phyloP scores from a whole-genome alignment of 495 filamentous ascomycete species.

The Usnea hakonensis region DNA sequence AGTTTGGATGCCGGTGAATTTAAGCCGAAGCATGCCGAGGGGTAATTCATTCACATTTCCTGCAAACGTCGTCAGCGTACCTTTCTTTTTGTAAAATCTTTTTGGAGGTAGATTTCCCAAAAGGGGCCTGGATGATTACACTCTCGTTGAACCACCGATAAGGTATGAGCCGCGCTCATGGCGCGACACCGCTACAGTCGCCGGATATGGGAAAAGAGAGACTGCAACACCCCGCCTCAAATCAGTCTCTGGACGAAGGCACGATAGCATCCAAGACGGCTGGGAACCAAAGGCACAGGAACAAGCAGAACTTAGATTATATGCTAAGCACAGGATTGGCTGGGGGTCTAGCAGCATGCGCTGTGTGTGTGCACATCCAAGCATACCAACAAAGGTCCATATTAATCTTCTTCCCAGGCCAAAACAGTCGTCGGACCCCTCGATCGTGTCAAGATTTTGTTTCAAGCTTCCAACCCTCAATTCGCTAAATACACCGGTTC shows the following conservation, averaged over 20 bases:
- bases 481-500: slow-evolving; percentile 86
- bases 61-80: neutral
- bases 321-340: slow-evolving; percentile 71
- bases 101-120: neutral
- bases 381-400: neutral
- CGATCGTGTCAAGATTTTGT: slow-evolving; percentile 97
- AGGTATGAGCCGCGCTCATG: slow-evolving; percentile 21
- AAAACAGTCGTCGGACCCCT: slow-evolving; percentile 95
- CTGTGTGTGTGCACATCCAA: slow-evolving; percentile 55
- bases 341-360: slow-evolving; percentile 81
- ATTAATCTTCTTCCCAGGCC: slow-evolving; percentile 48
- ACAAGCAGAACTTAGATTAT: slow-evolving; percentile 77
- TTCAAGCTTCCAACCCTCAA: slow-evolving; percentile 89
- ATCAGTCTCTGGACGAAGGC: slow-evolving; percentile 32
- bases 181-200: slow-evolving; percentile 10
- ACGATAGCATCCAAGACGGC: slow-evolving; percentile 32
- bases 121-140: neutral
- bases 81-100: neutral
- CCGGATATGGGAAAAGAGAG: slow-evolving; percentile 18
- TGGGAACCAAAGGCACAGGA: slow-evolving; percentile 26
- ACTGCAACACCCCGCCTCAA: slow-evolving; percentile 17
- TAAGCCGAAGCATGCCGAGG: no score
- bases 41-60: no score
- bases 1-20: no score
- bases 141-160: neutral